Conservation (phyloP, 495 filamentous ascomycete genomes). For the Peziza echinospora region DNA sequence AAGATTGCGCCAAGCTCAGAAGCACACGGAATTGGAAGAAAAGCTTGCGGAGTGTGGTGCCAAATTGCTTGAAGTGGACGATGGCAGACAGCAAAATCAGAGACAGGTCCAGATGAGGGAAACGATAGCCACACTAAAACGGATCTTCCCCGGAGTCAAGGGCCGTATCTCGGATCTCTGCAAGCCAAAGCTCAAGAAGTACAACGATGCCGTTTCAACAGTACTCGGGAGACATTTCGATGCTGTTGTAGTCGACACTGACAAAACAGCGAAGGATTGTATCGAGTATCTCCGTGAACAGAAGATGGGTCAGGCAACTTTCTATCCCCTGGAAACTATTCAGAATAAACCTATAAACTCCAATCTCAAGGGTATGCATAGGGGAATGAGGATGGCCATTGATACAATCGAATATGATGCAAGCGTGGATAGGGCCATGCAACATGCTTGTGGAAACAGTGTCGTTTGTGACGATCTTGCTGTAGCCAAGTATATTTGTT, state of each 20-base stretch:
- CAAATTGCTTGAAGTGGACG: constrained; percentile 62
- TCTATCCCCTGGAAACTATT: constrained; percentile 91
- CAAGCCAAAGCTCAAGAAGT: constrained; percentile 91
- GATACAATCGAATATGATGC: constrained; percentile 90
- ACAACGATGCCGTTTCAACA: constrained; percentile 73
- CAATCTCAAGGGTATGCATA: constrained; percentile 70
- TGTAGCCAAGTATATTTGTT: constrained; percentile 75
- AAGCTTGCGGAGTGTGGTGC: constrained; percentile 60
- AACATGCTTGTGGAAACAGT: constrained; percentile 84
- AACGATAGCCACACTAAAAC: constrained; percentile 62
- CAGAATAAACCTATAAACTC: constrained; percentile 76
- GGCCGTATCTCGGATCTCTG: constrained; percentile 82
- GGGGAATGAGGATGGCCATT: constrained; percentile 71
- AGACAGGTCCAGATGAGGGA: constrained; percentile 57
- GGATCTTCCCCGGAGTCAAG: constrained; percentile 76
- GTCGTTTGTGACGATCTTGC: constrained; percentile 77
- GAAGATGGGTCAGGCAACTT: constrained; percentile 61
- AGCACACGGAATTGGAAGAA: constrained; percentile 72
- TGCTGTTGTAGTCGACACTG: constrained; percentile 84
- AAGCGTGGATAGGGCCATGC: constrained; percentile 71
- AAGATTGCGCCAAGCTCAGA: constrained; percentile 52
- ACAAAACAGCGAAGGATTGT: constrained; percentile 82
- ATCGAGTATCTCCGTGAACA: constrained; percentile 88
- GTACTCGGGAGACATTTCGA: constrained; percentile 86
- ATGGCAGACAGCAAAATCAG: constrained; percentile 61